Evolutionary conservation across 31 red algal species (phyloP).

Genomic region (Asparagopsis taxiformis): DNA sequence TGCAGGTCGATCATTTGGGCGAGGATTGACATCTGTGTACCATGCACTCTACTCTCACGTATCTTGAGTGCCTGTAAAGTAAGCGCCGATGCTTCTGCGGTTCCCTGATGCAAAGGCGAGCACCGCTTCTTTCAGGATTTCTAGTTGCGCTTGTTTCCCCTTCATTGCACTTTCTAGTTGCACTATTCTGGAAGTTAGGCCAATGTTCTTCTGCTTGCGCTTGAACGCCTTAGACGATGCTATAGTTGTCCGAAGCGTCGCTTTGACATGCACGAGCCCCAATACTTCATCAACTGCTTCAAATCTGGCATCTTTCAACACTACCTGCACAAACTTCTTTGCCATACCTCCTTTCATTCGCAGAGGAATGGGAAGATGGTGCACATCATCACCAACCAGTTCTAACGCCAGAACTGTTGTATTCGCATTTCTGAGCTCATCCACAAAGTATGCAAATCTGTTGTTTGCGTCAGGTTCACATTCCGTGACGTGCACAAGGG

Average conservation of each 20-base stretch:
- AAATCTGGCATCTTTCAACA: constrained; percentile 19
- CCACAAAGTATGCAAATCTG: constrained; percentile 51
- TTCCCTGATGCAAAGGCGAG: constrained; percentile 51
- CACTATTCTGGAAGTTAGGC: constrained; percentile 3
- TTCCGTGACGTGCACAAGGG: constrained; percentile 29
- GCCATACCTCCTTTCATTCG: constrained; percentile 12
- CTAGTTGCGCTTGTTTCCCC: constrained; percentile 48
- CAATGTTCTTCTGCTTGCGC: constrained; percentile 6
- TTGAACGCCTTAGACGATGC: constrained; percentile 7
- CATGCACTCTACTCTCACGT: constrained; percentile 37
- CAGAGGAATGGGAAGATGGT: constrained; percentile 25
- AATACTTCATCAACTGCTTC: constrained; percentile 17
- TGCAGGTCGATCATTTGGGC: too few relatives aligned
- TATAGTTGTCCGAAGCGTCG: constrained; percentile 27
- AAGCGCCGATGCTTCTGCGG: constrained; percentile 31
- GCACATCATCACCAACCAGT: constrained; percentile 27
- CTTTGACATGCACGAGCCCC: constrained; percentile 34
- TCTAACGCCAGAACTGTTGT: constrained; percentile 44
- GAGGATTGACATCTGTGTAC: too few relatives aligned
- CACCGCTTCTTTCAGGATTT: constrained; percentile 53
- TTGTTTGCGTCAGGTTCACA: too few relatives aligned
- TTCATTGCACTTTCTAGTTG: constrained; percentile 22
- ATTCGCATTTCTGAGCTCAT: constrained; percentile 25
- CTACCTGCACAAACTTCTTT: constrained; percentile 13
- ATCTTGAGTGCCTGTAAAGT: constrained; percentile 71